phyloP scores from a whole-genome alignment of 371 early-diverging fungal species.

The Blakeslea trispora region DNA sequence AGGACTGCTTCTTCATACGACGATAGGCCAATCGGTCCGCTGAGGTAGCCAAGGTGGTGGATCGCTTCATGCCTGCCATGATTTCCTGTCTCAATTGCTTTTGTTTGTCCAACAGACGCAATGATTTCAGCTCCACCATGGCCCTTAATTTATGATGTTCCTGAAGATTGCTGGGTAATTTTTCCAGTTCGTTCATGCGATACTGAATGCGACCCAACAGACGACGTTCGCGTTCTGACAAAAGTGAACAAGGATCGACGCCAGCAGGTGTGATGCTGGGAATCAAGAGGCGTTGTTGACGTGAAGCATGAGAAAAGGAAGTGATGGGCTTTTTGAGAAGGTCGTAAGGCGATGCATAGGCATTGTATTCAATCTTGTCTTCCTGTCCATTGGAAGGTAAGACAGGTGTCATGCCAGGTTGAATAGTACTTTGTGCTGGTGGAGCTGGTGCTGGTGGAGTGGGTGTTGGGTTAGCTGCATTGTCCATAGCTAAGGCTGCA shows the following conservation, averaged over 20 bases:
- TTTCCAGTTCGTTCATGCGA: slow-evolving; percentile 78
- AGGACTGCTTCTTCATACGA: slow-evolving; percentile 86
- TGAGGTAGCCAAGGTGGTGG: slow-evolving; percentile 78
- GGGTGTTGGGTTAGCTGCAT: slow-evolving; percentile 4
- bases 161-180: slow-evolving; percentile 34
- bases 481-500: slow-evolving; percentile 2
- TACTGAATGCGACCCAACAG: slow-evolving; percentile 67
- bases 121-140: slow-evolving; percentile 86
- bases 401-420: not conserved
- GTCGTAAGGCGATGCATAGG: slow-evolving; percentile 56
- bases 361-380: slow-evolving; percentile 23
- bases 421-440: slow-evolving; percentile 1
- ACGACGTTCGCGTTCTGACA: slow-evolving; percentile 75
- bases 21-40: slow-evolving; percentile 80
- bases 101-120: slow-evolving; percentile 79
- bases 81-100: slow-evolving; percentile 81
- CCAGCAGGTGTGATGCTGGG: slow-evolving; percentile 78
- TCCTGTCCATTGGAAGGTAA: no score
- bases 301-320: slow-evolving; percentile 57
- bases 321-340: slow-evolving; percentile 54
- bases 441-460: slow-evolving; percentile 10
- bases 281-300: slow-evolving; percentile 68
- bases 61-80: slow-evolving; percentile 61
- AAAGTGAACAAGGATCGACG: slow-evolving; percentile 72
- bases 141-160: slow-evolving; percentile 54